Percentiles rank a stretch among this genome's conserved stretches.
Conservation (phyloP, 2,329 filamentous ascomycete genomes). For the Cryphonectria carpinicola region DNA sequence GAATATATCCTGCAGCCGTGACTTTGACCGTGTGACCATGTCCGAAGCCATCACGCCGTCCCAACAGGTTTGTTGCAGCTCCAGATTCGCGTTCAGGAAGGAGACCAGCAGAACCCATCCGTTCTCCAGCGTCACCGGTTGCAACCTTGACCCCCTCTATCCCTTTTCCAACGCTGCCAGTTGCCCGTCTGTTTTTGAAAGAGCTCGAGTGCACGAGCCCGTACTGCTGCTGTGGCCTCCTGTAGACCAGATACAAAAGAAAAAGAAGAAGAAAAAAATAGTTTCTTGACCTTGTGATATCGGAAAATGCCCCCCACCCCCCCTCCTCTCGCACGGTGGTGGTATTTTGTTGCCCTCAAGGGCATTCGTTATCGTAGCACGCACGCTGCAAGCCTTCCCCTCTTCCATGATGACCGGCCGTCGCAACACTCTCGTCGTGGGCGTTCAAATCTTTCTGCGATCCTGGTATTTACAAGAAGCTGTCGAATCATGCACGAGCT, state of each 20-base stretch:
- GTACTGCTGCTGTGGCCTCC: background rate
- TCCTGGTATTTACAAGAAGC: slow-evolving; percentile 9
- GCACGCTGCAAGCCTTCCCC: background rate
- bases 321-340: background rate
- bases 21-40: background rate
- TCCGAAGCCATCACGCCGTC: background rate
- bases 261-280: background rate
- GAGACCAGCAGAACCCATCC: background rate
- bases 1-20: background rate
- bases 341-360: background rate
- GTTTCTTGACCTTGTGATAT: background rate
- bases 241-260: background rate
- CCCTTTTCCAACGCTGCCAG: background rate
- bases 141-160: background rate
- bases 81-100: background rate
- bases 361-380: background rate
- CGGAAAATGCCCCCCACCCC: background rate
- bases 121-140: background rate
- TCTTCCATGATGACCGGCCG: background rate
- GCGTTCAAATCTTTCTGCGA: background rate
- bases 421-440: background rate
- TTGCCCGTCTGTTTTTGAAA: background rate
- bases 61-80: background rate
- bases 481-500: background rate
- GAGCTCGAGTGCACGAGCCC: background rate